phyloP scores from a whole-genome alignment of 2,329 filamentous ascomycete species.

The Botrytis elliptica region DNA sequence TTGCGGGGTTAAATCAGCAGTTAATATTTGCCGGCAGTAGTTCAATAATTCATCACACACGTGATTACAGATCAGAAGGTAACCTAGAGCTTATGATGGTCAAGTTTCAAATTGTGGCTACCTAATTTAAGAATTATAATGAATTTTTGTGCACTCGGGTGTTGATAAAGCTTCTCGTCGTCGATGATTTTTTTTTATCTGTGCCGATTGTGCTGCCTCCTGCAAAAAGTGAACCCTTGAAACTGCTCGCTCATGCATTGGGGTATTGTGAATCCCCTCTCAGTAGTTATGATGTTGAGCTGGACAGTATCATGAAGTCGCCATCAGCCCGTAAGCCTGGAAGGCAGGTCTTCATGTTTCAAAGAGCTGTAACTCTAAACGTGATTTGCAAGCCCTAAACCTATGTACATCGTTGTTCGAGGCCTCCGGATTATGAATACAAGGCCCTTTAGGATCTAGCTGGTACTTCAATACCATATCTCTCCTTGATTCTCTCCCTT shows the following conservation, averaged over 20 bases:
- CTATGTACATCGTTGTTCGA: conserved; percentile 22
- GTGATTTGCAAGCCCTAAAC: conserved; percentile 11
- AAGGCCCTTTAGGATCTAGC: conserved; percentile 32
- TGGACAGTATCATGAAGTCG: neutral
- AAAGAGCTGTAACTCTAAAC: neutral
- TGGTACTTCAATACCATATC: conserved; percentile 66
- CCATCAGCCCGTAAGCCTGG: neutral
- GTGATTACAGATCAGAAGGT: neutral
- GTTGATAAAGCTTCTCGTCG: neutral
- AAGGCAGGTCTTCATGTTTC: neutral
- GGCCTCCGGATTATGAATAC: conserved; percentile 18
- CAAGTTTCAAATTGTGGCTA: neutral
- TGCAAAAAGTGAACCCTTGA: neutral
- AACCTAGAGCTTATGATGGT: neutral
- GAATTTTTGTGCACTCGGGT: neutral
- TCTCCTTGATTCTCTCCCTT: conserved; percentile 64
- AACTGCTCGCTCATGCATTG: neutral
- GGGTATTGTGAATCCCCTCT: neutral
- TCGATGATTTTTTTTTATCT: neutral
- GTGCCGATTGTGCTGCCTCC: neutral
- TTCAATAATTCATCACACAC: neutral
- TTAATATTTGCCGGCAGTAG: conserved; percentile 12
- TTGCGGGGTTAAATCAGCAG: conserved; percentile 5
- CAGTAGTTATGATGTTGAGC: neutral
- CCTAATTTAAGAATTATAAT: neutral